Conservation (phyloP, 2,329 filamentous ascomycete species). For the Botrytis paeoniae region DNA sequence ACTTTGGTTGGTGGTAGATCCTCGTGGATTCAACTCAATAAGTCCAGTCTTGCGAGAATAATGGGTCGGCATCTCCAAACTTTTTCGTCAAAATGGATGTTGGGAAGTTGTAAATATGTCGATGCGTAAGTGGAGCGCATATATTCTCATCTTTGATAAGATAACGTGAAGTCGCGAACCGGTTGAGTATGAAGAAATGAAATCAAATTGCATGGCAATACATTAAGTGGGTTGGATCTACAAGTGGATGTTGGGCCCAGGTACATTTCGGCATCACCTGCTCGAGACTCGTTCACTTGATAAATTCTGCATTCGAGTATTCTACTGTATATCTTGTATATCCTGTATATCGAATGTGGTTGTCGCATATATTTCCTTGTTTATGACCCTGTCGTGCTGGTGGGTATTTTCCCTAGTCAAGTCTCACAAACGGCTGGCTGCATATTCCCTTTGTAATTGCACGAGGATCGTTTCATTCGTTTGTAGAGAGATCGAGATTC, state of each 20-base stretch:
- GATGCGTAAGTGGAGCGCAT: neutral
- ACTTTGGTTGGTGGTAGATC: neutral
- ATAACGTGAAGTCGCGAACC: neutral
- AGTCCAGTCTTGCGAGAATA: slow-evolving; percentile 8
- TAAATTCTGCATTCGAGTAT: neutral
- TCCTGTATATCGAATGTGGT: neutral
- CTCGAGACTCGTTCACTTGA: neutral
- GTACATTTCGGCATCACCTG: neutral
- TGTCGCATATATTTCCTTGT: slow-evolving; percentile 6
- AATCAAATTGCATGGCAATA: neutral
- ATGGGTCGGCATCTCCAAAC: neutral
- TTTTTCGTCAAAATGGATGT: neutral
- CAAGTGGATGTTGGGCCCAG: neutral
- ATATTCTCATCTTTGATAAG: neutral
- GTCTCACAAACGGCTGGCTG: slow-evolving; percentile 6
- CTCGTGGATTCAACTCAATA: neutral
- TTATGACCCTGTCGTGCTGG: neutral
- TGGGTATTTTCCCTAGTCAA: neutral
- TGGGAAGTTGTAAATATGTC: neutral
- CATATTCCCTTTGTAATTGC: slow-evolving; percentile 4
- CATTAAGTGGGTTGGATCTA: neutral
- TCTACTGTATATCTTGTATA: neutral
- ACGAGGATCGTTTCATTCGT: slow-evolving; percentile 1
- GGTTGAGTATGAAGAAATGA: neutral
- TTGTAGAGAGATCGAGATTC: neutral